These are phyloP conservation scores for Cercospora brassicicola DNA, from an alignment of 2,329 filamentous ascomycete species.

Conservation along the genomic window DNA sequence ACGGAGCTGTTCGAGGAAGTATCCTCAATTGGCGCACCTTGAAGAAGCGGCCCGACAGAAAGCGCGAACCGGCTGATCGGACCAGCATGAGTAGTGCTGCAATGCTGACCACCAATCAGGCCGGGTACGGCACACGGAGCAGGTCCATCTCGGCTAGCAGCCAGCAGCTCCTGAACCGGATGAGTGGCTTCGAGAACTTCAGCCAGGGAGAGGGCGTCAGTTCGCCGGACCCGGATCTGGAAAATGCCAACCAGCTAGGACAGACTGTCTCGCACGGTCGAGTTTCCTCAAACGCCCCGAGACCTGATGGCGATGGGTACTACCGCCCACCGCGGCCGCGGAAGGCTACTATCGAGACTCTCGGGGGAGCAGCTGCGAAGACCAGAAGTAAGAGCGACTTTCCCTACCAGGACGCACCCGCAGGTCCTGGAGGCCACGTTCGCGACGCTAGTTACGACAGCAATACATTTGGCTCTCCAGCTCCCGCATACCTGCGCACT, in stretches of 20 bases:
- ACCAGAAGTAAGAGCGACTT: conserved; percentile 41
- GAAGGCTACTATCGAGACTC: conserved; percentile 63
- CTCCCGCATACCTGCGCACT: conserved; percentile 55
- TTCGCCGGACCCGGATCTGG: conserved; percentile 26
- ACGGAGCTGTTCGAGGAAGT: conserved; percentile 64
- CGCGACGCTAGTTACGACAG: conserved; percentile 36
- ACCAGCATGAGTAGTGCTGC: conserved; percentile 81
- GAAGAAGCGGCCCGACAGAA: conserved; percentile 35
- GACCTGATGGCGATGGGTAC: conserved; percentile 64
- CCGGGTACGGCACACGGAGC: conserved; percentile 49
- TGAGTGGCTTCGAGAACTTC: conserved; percentile 56
- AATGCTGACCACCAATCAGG: conserved; percentile 58
- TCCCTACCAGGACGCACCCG: conserved; percentile 47
- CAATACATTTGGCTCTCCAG: conserved; percentile 49
- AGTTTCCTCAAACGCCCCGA: conserved; percentile 15
- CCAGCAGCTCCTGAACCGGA: conserved; percentile 58
- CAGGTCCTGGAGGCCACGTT: conserved; percentile 36
- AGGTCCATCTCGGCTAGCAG: conserved; percentile 64
- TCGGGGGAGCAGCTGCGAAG: conserved; percentile 44
- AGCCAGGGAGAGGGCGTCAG: conserved; percentile 60
- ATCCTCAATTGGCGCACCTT: conserved; percentile 65
- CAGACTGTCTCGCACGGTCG: conserved; percentile 15
- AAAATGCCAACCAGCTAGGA: conserved; percentile 16
- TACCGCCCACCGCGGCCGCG: conserved; percentile 80
- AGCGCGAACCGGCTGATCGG: conserved; percentile 58